phyloP scores from a whole-genome alignment of 495 filamentous ascomycete species.

The Glutinoglossum americanum region DNA sequence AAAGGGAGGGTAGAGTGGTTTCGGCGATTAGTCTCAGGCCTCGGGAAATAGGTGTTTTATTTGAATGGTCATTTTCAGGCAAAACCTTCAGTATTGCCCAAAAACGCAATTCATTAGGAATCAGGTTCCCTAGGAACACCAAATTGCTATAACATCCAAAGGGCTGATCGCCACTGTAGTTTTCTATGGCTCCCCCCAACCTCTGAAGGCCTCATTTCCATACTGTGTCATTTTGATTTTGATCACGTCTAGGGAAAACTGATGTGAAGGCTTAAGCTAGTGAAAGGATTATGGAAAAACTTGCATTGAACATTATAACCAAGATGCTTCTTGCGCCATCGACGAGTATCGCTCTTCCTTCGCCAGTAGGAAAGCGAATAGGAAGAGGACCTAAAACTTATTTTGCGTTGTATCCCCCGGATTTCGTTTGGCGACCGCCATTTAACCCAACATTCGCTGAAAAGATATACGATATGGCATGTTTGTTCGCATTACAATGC shows the following conservation, averaged over 20 bases:
- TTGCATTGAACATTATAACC: not conserved
- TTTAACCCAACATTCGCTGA: not conserved
- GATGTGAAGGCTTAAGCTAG: too few relatives aligned
- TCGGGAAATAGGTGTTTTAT: not conserved
- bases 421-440: not conserved
- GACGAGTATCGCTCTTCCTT: not conserved
- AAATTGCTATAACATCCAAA: too few relatives aligned
- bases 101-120: not conserved
- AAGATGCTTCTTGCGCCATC: not conserved
- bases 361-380: not conserved
- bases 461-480: not conserved
- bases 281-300: too few relatives aligned
- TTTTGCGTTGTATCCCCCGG: not conserved
- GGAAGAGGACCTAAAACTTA: not conserved
- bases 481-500: constrained; percentile 34
- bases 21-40: not conserved
- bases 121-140: not conserved
- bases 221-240: too few relatives aligned
- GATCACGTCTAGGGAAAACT: too few relatives aligned
- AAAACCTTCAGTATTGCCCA: not conserved
- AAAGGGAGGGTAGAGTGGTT: not conserved
- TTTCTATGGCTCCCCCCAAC: too few relatives aligned
- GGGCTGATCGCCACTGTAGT: too few relatives aligned
- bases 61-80: not conserved
- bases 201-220: too few relatives aligned